Conservation (phyloP, 2,329 filamentous ascomycete genomes). For the Pseudocercospora musae region DNA sequence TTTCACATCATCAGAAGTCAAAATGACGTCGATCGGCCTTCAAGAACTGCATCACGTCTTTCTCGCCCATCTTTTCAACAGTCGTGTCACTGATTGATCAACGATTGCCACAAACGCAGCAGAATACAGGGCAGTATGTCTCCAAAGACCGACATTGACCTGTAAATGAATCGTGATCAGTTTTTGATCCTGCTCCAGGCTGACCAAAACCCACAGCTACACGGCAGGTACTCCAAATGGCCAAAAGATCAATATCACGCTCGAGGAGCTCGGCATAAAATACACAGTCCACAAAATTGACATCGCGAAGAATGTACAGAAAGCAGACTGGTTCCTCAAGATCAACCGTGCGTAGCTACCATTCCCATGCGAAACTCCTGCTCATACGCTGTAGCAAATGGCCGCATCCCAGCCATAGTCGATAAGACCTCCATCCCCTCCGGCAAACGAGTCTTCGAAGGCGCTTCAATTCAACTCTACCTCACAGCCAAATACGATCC, state of each 20-base stretch:
- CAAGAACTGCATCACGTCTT: not conserved
- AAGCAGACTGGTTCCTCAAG: slow-evolving; percentile 45
- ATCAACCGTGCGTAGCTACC: slow-evolving; percentile 39
- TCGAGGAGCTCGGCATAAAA: slow-evolving; percentile 35
- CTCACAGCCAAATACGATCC: slow-evolving; percentile 44
- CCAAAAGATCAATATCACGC: slow-evolving; percentile 33
- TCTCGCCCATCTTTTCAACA: not conserved
- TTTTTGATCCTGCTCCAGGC: not conserved
- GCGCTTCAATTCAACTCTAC: slow-evolving; percentile 47
- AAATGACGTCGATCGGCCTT: not conserved
- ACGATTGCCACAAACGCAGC: not conserved
- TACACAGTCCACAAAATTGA: slow-evolving; percentile 40
- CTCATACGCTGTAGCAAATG: slow-evolving; percentile 37
- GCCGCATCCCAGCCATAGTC: slow-evolving; percentile 47
- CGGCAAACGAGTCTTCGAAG: slow-evolving; percentile 41
- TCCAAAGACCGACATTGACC: slow-evolving; percentile 8
- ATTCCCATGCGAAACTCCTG: no score
- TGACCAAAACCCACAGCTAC: slow-evolving; percentile 18
- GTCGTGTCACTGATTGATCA: not conserved
- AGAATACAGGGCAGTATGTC: not conserved
- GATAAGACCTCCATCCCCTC: slow-evolving; percentile 34
- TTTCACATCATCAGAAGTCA: not conserved
- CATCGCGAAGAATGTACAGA: slow-evolving; percentile 45
- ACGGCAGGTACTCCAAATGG: slow-evolving; percentile 36
- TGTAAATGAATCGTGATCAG: not conserved